Evolutionary conservation across 2,329 filamentous ascomycete species (phyloP).

Genomic region (Cladophialophora carrionii): DNA sequence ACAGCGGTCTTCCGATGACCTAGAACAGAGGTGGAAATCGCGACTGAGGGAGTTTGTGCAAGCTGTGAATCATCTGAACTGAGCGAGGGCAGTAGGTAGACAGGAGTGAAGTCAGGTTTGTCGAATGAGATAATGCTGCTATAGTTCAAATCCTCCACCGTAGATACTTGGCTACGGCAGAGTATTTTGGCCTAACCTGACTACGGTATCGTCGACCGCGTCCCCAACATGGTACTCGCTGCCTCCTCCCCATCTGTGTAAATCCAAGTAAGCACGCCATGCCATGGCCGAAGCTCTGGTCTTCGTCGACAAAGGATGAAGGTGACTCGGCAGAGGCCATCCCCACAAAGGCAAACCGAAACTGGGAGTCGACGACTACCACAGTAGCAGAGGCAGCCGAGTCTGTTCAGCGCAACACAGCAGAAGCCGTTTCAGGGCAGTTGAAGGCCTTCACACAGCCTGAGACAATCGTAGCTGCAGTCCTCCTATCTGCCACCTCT

Average conservation of each 20-base stretch:
- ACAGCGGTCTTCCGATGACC: not conserved
- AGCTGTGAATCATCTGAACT: not conserved
- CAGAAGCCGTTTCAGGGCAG: constrained; percentile 11
- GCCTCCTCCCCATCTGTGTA: not conserved
- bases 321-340: constrained; percentile 3
- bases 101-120: not conserved
- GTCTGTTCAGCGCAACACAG: constrained; percentile 12
- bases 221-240: too few species aligned
- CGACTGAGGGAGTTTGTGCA: not conserved
- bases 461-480: constrained; percentile 39
- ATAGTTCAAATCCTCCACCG: not conserved
- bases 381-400: constrained; percentile 12
- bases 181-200: not conserved
- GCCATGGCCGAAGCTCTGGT: constrained; percentile 39
- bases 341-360: constrained; percentile 6
- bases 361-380: constrained; percentile 14
- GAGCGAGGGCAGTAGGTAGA: not conserved
- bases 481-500: constrained; percentile 38
- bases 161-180: not conserved
- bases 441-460: constrained; percentile 38
- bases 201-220: not conserved
- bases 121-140: not conserved
- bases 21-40: not conserved
- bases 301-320: constrained; percentile 35
- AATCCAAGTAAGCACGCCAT: constrained; percentile 25